Evolutionary conservation across 2,329 filamentous ascomycete species (phyloP), one percentile per base, ranked within the genome.

Genomic region (Neonectria coccinea): DNA sequence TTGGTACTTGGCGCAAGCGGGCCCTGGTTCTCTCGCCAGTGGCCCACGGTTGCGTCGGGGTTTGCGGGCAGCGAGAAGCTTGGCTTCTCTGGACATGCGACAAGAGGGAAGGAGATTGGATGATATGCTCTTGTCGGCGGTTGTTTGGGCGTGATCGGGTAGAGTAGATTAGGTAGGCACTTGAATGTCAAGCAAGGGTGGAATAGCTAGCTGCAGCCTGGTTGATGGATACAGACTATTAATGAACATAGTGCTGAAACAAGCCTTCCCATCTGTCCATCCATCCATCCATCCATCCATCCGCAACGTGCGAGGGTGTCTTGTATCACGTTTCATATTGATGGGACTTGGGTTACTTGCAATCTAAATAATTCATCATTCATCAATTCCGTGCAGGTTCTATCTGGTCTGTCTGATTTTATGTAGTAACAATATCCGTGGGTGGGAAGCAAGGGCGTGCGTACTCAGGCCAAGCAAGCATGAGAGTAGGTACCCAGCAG

Each of bases 1-100:
- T 73, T 73, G 65, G 70, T 73, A 74, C 69, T 75, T 74, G 71
- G 76, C 73, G 77, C 72, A 65, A 72, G 62, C 68, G 73, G 66
- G 70, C 57, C 59, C 57, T 67, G 62, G 67, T 68, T 69, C 64
- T 66, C 59, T 65, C 27, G 52, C 31, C 67, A 62, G 29, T 55
- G 59, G 62, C 48, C 57, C 52, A 36, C 50, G 70, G 65, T 69
- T 59, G 64, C 70, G 59, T 68, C 36, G 59, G 62, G 59, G n/a
- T 59, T 59, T 33, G 59, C 20, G 33, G 53, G 45, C 54, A 56
- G 59, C 55, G 56, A 31, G 57, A 68, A 36, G 63, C 3, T 45
- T 27, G 51, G 52, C 53, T 53, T 56, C 56, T 59, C 53, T 52
- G 44, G 45, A 56, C 39, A 62, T 33, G 52, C 53, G 52, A 56